Percentiles rank a stretch among this genome's conserved stretches.
phyloP scores from a whole-genome alignment of 2,329 filamentous ascomycete genomes.

The Dactylonectria estremocensis region DNA sequence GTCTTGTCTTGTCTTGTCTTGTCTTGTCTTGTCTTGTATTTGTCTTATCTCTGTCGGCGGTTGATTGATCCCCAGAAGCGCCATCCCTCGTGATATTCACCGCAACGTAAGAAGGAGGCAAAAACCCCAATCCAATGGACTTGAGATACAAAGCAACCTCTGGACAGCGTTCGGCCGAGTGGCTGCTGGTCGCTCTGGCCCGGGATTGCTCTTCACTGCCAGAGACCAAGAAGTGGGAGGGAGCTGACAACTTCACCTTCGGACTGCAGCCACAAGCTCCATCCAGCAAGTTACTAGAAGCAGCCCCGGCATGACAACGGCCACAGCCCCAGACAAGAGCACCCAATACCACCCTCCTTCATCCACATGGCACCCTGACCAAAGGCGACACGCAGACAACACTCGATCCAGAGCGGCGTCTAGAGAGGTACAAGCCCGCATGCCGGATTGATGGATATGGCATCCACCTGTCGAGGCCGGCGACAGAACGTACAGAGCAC shows the following conservation, averaged over 20 bases:
- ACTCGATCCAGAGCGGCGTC: not conserved
- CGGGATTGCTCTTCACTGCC: not conserved
- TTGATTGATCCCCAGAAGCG: not conserved
- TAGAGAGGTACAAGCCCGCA: constrained; percentile 30
- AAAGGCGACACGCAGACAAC: constrained; percentile 9
- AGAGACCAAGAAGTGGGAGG: not conserved
- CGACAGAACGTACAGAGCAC: constrained; percentile 20
- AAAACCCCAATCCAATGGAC: not conserved
- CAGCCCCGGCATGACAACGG: constrained; percentile 25
- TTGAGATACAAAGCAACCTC: not conserved
- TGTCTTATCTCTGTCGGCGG: constrained; percentile 19
- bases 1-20: constrained; percentile 9
- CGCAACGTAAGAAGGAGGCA: not conserved
- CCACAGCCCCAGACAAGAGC: not conserved
- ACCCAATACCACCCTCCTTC: constrained; percentile 20
- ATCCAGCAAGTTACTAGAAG: constrained; percentile 9
- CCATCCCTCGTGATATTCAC: constrained; percentile 1
- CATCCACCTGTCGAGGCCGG: constrained; percentile 3
- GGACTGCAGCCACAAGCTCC: constrained; percentile 1
- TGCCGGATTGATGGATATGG: constrained; percentile 37
- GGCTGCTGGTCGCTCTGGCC: not conserved
- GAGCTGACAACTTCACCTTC: constrained; percentile 16
- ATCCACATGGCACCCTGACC: constrained; percentile 14
- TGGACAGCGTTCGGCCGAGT: not conserved
- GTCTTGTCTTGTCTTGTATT: constrained; percentile 1